phyloP scores from a whole-genome alignment of 176 grass and related monocot genomes.

The Zea luxurians region DNA sequence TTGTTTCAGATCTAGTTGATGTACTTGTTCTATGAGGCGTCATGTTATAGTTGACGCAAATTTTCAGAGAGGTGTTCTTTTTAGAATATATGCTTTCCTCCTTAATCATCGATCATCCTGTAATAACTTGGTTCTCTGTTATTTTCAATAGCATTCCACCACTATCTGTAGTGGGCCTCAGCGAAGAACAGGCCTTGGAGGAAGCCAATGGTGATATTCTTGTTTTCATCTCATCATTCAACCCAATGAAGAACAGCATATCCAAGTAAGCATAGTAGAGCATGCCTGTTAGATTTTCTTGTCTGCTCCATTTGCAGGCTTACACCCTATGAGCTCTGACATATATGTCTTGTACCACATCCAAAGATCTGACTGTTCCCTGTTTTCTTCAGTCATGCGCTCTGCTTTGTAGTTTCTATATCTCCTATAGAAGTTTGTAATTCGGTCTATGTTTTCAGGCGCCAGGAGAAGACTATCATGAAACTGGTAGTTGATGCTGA shows the following conservation, averaged over 20 bases:
- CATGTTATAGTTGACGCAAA: background rate
- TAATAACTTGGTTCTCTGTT: slow-evolving; percentile 25
- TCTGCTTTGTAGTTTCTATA: background rate
- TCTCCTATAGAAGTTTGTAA: background rate
- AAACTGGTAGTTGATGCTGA: slow-evolving; percentile 79
- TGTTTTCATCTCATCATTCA: slow-evolving; percentile 83
- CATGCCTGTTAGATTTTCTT: background rate
- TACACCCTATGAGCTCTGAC: background rate
- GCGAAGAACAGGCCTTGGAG: slow-evolving; percentile 74
- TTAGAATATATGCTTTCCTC: background rate
- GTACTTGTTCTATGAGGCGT: background rate
- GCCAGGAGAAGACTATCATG: slow-evolving; percentile 82
- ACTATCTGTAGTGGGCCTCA: slow-evolving; percentile 81
- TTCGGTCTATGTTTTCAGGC: slow-evolving; percentile 37
- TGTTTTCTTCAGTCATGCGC: background rate
- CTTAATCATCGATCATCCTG: background rate
- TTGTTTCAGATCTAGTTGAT: too few species aligned
- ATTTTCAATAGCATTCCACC: slow-evolving; percentile 71
- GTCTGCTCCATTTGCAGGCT: background rate
- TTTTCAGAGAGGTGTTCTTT: background rate
- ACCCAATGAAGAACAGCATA: slow-evolving; percentile 95
- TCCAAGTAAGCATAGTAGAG: slow-evolving; percentile 61
- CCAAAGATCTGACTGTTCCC: background rate
- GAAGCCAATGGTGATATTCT: slow-evolving; percentile 73
- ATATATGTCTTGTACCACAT: background rate